Evolutionary conservation across 257 asterid genomes (phyloP).

Genomic region (Mentha longifolia): DNA sequence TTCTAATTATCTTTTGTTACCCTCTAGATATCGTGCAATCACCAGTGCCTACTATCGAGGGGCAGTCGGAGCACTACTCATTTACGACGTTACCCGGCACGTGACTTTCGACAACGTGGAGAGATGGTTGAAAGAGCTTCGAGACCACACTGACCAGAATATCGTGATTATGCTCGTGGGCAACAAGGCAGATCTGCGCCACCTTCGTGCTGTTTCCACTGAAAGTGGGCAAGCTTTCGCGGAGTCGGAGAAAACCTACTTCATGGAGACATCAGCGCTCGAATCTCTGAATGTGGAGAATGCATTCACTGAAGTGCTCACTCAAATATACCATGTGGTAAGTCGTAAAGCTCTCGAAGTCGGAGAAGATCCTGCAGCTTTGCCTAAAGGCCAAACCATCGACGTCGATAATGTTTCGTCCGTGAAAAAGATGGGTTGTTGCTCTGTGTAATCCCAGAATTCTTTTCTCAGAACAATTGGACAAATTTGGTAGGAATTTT

Average conservation of each 20-base stretch:
- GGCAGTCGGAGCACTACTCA: conserved; percentile 66
- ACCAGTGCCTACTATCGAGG: conserved; percentile 77
- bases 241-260: conserved; percentile 56
- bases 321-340: conserved; percentile 58
- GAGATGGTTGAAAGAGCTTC: conserved; percentile 71
- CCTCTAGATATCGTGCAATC: conserved; percentile 64
- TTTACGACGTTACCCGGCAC: conserved; percentile 66
- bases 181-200: conserved; percentile 69
- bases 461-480: background rate
- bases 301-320: conserved; percentile 64
- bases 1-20: conserved; percentile 1
- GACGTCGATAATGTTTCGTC: conserved; percentile 57
- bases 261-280: conserved; percentile 76
- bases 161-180: conserved; percentile 78
- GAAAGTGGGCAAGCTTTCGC: conserved; percentile 59
- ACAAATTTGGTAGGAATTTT: background rate
- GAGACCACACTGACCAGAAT: conserved; percentile 68
- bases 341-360: conserved; percentile 67
- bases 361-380: conserved; percentile 58
- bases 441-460: conserved; percentile 41
- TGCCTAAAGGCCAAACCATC: conserved; percentile 61
- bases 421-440: conserved; percentile 55
- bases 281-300: conserved; percentile 69
- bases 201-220: conserved; percentile 62
- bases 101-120: conserved; percentile 65